Base-by-base conservation (phyloP, 2,329 filamentous ascomycete genomes). In the Cytospora paraplurivora region DNA sequence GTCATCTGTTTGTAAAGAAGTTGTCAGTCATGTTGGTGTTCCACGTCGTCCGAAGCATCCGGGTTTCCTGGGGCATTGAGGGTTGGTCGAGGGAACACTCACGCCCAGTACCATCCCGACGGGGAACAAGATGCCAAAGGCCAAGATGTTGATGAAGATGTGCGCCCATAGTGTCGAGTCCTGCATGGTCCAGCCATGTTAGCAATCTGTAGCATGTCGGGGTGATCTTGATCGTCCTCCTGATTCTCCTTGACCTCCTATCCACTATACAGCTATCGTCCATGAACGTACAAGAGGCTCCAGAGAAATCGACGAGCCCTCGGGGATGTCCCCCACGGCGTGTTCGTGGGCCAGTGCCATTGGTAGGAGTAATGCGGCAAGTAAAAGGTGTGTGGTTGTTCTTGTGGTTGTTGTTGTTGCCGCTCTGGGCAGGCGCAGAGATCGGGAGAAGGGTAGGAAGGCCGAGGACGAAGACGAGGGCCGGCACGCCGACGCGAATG, bases 101-200 rank as follows among this genome's bases (percentile, higher is more conserved):
- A 95, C 91, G 64, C 94, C 94, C 19, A 97, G 81, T 50, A 98
- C 93, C 94, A 99, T 98, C 70, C 95, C 95, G 17, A 92, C 83
- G 12, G 95, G 95, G 72, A 97, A 98, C 64, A 98, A 85, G 69
- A 99, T 82, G 66, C 95, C 95, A 81, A 96, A 98, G 63, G 93
- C 87, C 64, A 95, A 73, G 75, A 88, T 89, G 82, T 97, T 93
- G 53, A 96, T 77, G 65, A 97, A 83, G 72, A 99, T 98, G 77
- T 99, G 95, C 69, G 89, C 83, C 95, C 95, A 99, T 85, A 99
- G 77, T 71, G 88, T 92, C 50, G 88, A 84, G 75, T 98, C 95
- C 85, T 88, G 68, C 33, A 68, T 53, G 32, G 50, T 19, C 17
- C 41, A 34, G n/a, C 19, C 33, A 13, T 49, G 51, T 53, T 19